Base-by-base conservation (phyloP, 2,329 filamentous ascomycete species). In the Capronia americana region DNA sequence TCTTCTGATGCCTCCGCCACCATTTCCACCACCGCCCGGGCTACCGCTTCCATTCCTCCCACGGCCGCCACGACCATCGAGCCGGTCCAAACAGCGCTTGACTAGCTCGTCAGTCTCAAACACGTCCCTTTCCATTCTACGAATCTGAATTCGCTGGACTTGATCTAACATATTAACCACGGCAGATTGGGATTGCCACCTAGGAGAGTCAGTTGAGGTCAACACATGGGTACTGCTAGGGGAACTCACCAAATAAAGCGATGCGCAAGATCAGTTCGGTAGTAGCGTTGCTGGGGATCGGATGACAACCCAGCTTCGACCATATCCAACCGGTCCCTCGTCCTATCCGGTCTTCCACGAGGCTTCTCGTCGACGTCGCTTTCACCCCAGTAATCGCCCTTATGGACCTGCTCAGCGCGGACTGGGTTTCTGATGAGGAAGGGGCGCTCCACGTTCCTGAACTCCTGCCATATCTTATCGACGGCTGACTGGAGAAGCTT, bases 141-240 rank as follows among this genome's bases (percentile, higher is more conserved):
- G 64, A 32, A 73, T 71, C 56, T 71, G 71, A 12, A 73, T 54
- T 23, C 71, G 60, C 46, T 69, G 70, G 14, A 73, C 65, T 34
- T 65, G 66, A 48, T 67, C 51, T 17, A 68, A 51, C 68, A 73
- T 62, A 12, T 48, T 41, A 3, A 58, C 51, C 2, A 71, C 61
- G n/a, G 66, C 28, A 12, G 54, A 58, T 57, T 63, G 55, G 28
- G 56, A 68, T 62, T 70, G 67, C 70, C 71, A 71, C 66, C 66
- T 65, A 30, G 50, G 14, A 14, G 24, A 34, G 26, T 60, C 34
- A 60, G 46, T 59, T 17, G 32, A 28, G 24, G 12, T 41, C 23
- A 53, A 41, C 4, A 11, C 11, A 24, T 41, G 23, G 30, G 28
- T 12, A 10, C 26, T 20, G 23, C 3, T 4, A 28, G 12, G 7